Conservation (phyloP, 2,329 filamentous ascomycete genomes). For the Beauveria australis region DNA sequence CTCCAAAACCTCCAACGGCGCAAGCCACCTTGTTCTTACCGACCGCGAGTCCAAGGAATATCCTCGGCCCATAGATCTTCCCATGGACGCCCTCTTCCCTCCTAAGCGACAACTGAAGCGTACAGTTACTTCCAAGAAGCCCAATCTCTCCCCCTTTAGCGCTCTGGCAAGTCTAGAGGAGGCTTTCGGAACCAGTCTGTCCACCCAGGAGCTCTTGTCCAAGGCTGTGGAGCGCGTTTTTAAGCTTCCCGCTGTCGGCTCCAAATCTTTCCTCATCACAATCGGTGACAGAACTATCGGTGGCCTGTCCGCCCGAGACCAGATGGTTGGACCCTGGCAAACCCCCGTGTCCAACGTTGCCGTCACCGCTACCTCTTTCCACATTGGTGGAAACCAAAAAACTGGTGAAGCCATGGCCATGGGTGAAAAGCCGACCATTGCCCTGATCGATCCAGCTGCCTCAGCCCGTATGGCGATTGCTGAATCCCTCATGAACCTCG, state of each 20-base stretch:
- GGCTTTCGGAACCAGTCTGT: conserved; percentile 44
- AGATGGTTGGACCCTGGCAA: conserved; percentile 96
- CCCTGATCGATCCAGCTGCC: conserved; percentile 79
- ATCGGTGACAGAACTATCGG: conserved; percentile 91
- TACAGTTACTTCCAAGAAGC: conserved; percentile 61
- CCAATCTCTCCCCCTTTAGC: conserved; percentile 64
- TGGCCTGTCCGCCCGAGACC: conserved; percentile 79
- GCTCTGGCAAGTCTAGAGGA: conserved; percentile 56
- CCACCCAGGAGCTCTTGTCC: conserved; percentile 44
- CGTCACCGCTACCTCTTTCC: conserved; percentile 78
- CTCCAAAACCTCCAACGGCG: conserved; percentile 51
- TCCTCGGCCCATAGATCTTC: conserved; percentile 76
- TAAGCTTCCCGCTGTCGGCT: conserved; percentile 81
- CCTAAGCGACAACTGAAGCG: conserved; percentile 76
- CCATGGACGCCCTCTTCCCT: conserved; percentile 82
- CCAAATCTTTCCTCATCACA: conserved; percentile 94
- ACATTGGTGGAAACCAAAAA: conserved; percentile 54
- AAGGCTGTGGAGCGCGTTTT: conserved; percentile 76
- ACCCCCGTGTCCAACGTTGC: conserved; percentile 89
- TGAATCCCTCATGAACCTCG: conserved; percentile 88
- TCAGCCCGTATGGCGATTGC: conserved; percentile 95
- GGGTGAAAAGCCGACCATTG: conserved; percentile 85
- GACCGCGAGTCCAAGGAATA: conserved; percentile 70
- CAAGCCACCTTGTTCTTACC: conserved; percentile 67
- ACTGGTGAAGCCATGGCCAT: conserved; percentile 96